Percentiles rank a stretch among this genome's conserved stretches.
Conservation (phyloP, 768 basidiomycete species). For the Clitopilus passeckerianus region DNA sequence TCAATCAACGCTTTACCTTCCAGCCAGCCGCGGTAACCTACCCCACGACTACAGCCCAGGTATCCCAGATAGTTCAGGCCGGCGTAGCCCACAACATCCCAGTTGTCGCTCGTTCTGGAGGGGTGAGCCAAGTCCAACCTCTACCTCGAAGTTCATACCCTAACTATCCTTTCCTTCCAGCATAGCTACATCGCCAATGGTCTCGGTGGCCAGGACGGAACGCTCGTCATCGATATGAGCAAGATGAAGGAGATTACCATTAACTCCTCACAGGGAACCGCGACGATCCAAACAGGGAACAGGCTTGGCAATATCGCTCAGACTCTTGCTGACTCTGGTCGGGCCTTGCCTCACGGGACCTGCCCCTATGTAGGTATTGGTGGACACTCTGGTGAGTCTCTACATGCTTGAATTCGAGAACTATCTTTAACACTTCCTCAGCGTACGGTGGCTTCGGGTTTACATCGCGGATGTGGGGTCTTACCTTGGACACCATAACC, state of each 20-base stretch:
- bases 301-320: conserved; percentile 41
- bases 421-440: conserved; percentile 3
- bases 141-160: neutral
- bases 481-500: conserved; percentile 41
- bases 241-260: conserved; percentile 34
- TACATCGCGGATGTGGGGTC: conserved; percentile 44
- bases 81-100: conserved; percentile 25
- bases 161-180: neutral
- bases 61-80: conserved; percentile 29
- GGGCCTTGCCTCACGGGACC: conserved; percentile 48
- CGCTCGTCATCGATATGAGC: conserved; percentile 40
- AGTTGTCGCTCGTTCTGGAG: conserved; percentile 40
- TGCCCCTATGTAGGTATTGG: conserved; percentile 51
- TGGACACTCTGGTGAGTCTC: conserved; percentile 34
- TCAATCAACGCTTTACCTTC: conserved; percentile 34
- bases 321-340: conserved; percentile 29
- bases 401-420: neutral
- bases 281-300: conserved; percentile 37
- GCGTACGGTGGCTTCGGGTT: conserved; percentile 47
- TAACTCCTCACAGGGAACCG: conserved; percentile 24
- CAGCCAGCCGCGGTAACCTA: conserved; percentile 32
- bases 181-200: conserved; percentile 40
- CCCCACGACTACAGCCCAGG: conserved; percentile 26
- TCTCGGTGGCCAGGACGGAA: conserved; percentile 38
- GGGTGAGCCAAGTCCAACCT: conserved; percentile 22